These are phyloP conservation scores for Amborella trichopoda DNA, from an alignment of 164 flowering plant genomes.

Conservation along the genomic window DNA sequence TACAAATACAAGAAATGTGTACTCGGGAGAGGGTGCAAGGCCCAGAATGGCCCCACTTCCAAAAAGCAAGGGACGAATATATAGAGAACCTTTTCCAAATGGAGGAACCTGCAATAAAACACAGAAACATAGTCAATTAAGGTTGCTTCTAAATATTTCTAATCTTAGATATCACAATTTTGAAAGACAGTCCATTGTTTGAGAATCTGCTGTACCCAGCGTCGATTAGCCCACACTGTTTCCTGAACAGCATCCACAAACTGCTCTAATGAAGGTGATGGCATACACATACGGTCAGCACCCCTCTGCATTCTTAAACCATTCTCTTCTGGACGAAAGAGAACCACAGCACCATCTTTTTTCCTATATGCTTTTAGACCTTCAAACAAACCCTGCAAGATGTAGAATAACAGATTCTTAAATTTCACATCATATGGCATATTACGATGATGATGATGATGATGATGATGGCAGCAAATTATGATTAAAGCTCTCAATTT, in stretches of 20 bases:
- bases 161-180: no score
- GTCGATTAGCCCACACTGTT: slow-evolving; percentile 81
- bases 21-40: slow-evolving; percentile 97
- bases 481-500: no score
- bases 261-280: slow-evolving; percentile 76
- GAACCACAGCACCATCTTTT: slow-evolving; percentile 60
- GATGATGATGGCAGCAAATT: no score
- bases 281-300: slow-evolving; percentile 98
- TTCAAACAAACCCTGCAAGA: slow-evolving; percentile 97
- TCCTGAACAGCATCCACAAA: slow-evolving; percentile 86
- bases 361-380: slow-evolving; percentile 91
- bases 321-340: slow-evolving; percentile 97
- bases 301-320: slow-evolving; percentile 69
- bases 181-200: no score
- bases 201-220: slow-evolving; percentile 54
- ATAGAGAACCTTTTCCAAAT: slow-evolving; percentile 81
- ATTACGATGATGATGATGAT: no score
- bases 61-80: slow-evolving; percentile 88
- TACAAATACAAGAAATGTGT: slow-evolving; percentile 78
- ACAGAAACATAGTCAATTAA: no score
- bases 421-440: no score
- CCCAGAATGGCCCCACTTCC: slow-evolving; percentile 97
- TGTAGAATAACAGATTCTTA: no score
- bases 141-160: no score
- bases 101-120: slow-evolving; percentile 75